A percentile compares a stretch with the other conserved stretches of the same genome.
Conservation (phyloP, 2,329 filamentous ascomycete genomes). For the Aspergillus glaucus region DNA sequence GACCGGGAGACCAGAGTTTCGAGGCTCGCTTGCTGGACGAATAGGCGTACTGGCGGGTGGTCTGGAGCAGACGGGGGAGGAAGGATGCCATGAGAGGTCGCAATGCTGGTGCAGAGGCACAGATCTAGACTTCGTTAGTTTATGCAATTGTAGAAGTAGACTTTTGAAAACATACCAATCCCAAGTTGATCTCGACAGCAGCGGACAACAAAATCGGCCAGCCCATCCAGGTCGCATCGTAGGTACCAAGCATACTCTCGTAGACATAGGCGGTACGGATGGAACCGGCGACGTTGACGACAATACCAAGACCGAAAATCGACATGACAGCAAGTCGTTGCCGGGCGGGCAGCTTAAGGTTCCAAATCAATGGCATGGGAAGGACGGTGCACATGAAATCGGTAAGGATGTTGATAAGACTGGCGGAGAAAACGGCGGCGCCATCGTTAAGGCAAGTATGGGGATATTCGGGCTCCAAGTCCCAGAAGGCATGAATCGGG, state of each 20-base stretch:
- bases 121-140: conserved; percentile 21
- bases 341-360: conserved; percentile 28
- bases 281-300: conserved; percentile 31
- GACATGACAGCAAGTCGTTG: conserved; percentile 33
- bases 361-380: conserved; percentile 38
- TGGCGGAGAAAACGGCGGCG: conserved; percentile 27
- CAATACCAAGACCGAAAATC: conserved; percentile 32
- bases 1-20: conserved; percentile 17
- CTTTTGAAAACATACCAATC: conserved; percentile 22
- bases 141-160: neutral
- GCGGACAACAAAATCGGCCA: conserved; percentile 29
- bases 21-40: conserved; percentile 14
- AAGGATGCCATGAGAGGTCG: conserved; percentile 29
- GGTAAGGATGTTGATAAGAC: conserved; percentile 33
- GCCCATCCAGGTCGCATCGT: conserved; percentile 29
- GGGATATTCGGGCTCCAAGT: conserved; percentile 18
- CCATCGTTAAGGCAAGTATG: conserved; percentile 25
- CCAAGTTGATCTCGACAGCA: conserved; percentile 28
- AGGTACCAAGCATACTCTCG: conserved; percentile 25
- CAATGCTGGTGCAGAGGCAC: conserved; percentile 31
- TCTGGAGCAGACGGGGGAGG: conserved; percentile 25
- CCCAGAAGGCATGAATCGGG: conserved; percentile 30
- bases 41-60: conserved; percentile 15
- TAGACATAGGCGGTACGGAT: conserved; percentile 31
- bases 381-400: conserved; percentile 31